These are phyloP conservation scores for Mortierella alpina DNA, from an alignment of 192 early-diverging fungal genomes.

Conservation along the genomic window DNA sequence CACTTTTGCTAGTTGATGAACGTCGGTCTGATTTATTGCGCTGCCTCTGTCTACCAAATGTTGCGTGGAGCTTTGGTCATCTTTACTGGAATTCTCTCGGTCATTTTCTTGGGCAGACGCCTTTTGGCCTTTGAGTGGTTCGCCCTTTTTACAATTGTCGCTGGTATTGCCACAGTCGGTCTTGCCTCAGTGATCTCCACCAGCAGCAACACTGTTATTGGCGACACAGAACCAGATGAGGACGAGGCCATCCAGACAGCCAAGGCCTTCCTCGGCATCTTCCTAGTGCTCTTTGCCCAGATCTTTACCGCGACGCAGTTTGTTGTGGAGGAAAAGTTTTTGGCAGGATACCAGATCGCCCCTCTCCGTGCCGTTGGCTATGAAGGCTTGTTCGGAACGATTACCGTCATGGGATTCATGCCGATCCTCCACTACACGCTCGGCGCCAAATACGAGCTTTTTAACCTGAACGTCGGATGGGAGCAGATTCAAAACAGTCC, in stretches of 20 bases:
- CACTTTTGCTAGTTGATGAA: slow-evolving; percentile 83
- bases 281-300: slow-evolving; percentile 90
- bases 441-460: slow-evolving; percentile 76
- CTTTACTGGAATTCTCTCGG: slow-evolving; percentile 91
- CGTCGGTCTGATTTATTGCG: slow-evolving; percentile 92
- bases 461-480: slow-evolving; percentile 83
- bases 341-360: slow-evolving; percentile 80
- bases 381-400: slow-evolving; percentile 91
- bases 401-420: slow-evolving; percentile 74
- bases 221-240: slow-evolving; percentile 30
- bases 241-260: slow-evolving; percentile 62
- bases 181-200: slow-evolving; percentile 64
- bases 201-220: slow-evolving; percentile 19
- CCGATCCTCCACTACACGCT: slow-evolving; percentile 80
- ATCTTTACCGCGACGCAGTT: slow-evolving; percentile 94
- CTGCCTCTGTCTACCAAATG: slow-evolving; percentile 96
- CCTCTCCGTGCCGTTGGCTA: slow-evolving; percentile 93
- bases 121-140: slow-evolving; percentile 86
- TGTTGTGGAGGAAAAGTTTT: slow-evolving; percentile 95
- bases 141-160: slow-evolving; percentile 82
- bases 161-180: slow-evolving; percentile 93
- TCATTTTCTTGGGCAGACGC: slow-evolving; percentile 84
- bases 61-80: slow-evolving; percentile 95
- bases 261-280: slow-evolving; percentile 80
- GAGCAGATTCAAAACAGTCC: slow-evolving; percentile 73